Evolutionary conservation across 2,329 filamentous ascomycete genomes (phyloP), one percentile per base, ranked within the genome.

Genomic region (Fusarium xyrophilum): DNA sequence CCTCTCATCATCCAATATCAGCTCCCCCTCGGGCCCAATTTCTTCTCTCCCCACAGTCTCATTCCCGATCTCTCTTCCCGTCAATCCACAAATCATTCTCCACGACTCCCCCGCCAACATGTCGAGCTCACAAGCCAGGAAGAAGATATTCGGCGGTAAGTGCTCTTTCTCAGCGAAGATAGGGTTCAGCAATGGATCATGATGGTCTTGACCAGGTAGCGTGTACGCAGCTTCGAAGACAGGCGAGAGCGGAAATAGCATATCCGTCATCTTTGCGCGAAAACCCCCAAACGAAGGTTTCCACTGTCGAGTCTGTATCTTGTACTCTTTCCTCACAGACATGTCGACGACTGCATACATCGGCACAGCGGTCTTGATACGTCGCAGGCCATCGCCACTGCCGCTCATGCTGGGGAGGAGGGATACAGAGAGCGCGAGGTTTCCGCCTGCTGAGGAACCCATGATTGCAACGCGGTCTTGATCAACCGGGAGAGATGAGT

Each of bases 161-260:
- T 15, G 7, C 7, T 65, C 65, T 8, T 43, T 65, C 2, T 47
- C 11, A 0, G 65, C 51, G 7, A 51, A 68, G 19, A 68, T 57
- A 2, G 65, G 65, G 23, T 65, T 68, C 2, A 68, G 13, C 3
- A 56, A 25, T 2, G 65, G 60, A 12, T 68, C 60, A 10, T 61
- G 30, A 0, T 65, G 27, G 13, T 68, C 65, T 32, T 68, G 65
- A 0, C 28, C n/a, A 1, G 14, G 25, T 5, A 48, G 17, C 4
- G 48, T 40, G 13, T 68, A 68, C 11, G 65, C 65, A 6, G 51
- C 56, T 4, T 68, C 65, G 3, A 68, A 68, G 10, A 68, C n/a
- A 1, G 65, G 54, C 0, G 65, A 61, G 7, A 68, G 32, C 0
- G 25, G 21, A 8, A 60, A 9, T 6, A 68, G 50, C 10, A 36